Conservation (phyloP, 2,329 filamentous ascomycete species). For the Xenosphaeropsis pyriputrescens region DNA sequence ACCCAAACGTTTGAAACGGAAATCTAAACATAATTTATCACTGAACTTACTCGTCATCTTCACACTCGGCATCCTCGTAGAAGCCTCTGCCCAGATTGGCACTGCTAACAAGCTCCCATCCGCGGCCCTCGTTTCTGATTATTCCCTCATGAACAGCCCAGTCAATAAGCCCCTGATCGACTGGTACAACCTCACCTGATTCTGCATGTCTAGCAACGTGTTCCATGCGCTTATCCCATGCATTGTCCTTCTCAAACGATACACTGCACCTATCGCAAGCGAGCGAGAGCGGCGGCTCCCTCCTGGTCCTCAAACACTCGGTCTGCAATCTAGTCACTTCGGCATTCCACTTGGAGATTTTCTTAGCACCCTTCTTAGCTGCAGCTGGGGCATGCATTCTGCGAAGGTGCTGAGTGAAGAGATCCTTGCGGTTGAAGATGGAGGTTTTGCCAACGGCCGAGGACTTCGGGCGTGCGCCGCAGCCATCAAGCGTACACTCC, state of each 20-base stretch:
- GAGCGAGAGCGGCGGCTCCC: constrained; percentile 34
- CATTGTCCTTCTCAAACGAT: constrained; percentile 43
- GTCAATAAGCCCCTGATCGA: neutral
- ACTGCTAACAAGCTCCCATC: neutral
- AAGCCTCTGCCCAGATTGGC: neutral
- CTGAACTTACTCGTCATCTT: neutral
- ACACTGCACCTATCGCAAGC: too few species aligned
- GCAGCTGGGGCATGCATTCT: constrained; percentile 60
- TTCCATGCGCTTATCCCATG: constrained; percentile 78
- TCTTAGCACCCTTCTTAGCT: constrained; percentile 22
- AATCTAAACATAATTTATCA: too few species aligned
- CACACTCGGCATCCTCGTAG: neutral
- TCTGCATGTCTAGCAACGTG: constrained; percentile 76
- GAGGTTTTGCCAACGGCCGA: constrained; percentile 7
- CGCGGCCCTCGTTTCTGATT: constrained; percentile 4
- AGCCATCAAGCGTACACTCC: constrained; percentile 39
- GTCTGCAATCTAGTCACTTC: constrained; percentile 39
- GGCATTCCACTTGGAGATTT: constrained; percentile 31
- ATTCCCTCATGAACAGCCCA: constrained; percentile 10
- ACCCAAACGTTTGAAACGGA: too few species aligned
- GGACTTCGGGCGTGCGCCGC: constrained; percentile 8
- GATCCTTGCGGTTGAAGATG: constrained; percentile 75
- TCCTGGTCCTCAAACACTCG: constrained; percentile 43
- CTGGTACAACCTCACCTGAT: constrained; percentile 18
- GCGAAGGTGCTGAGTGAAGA: constrained; percentile 77